Conservation (phyloP, 441 rosid genomes). For the Viola pubescens region DNA sequence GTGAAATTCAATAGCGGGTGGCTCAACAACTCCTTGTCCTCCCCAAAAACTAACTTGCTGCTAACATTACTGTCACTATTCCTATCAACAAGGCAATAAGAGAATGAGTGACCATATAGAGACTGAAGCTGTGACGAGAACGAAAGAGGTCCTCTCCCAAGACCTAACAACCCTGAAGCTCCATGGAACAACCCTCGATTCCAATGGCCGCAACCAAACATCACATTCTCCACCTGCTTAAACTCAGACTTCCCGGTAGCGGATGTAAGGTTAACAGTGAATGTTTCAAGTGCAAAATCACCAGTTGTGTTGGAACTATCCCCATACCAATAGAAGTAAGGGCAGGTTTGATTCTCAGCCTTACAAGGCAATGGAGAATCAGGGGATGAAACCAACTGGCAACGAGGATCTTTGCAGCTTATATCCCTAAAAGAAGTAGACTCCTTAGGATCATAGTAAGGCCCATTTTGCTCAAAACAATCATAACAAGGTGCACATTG, state of each 20-base stretch:
- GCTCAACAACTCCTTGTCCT: constrained; percentile 55
- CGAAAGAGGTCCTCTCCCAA: constrained; percentile 86
- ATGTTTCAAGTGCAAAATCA: constrained; percentile 72
- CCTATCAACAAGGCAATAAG: constrained; percentile 80
- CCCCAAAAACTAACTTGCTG: constrained; percentile 88
- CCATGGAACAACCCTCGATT: constrained; percentile 76
- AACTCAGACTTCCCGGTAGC: constrained; percentile 39
- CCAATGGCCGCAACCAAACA: constrained; percentile 97
- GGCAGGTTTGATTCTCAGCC: constrained; percentile 56
- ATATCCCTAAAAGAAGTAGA: constrained; percentile 56
- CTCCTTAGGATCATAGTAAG: constrained; percentile 47
- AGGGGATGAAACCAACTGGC: constrained; percentile 62
- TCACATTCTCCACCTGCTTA: constrained; percentile 51
- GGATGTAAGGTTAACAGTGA: constrained; percentile 66
- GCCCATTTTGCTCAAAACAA: constrained; percentile 68
- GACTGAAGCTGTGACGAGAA: constrained; percentile 84
- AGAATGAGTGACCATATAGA: constrained; percentile 69
- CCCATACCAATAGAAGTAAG: constrained; percentile 85
- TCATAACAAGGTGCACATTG: constrained; percentile 69
- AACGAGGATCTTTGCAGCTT: constrained; percentile 56
- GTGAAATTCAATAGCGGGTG: constrained; percentile 73
- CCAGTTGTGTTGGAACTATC: constrained; percentile 92
- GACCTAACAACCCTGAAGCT: constrained; percentile 74
- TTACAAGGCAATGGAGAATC: constrained; percentile 63
- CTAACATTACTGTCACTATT: constrained; percentile 70